A percentile compares a stretch with the other conserved stretches of the same genome.
These are phyloP conservation scores for Daphne laureola DNA, from an alignment of 441 rosid genomes.

Conservation along the genomic window DNA sequence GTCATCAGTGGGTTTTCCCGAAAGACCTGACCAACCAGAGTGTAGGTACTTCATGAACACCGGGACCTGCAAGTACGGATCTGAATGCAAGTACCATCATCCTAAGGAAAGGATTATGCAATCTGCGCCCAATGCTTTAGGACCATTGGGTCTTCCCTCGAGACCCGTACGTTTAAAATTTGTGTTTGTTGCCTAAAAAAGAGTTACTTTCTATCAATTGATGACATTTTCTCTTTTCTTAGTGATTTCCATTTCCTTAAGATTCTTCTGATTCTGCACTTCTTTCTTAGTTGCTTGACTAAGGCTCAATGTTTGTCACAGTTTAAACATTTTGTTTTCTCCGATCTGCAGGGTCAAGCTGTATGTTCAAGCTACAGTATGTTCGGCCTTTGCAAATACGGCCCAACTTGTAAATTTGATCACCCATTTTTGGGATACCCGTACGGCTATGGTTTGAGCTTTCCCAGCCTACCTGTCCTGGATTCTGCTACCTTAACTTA, in stretches of 20 bases:
- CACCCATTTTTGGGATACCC: slow-evolving; percentile 52
- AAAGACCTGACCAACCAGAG: slow-evolving; percentile 65
- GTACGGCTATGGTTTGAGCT: slow-evolving; percentile 27
- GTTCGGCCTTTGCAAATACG: slow-evolving; percentile 64
- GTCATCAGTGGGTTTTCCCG: slow-evolving; percentile 36
- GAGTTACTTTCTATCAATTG: background rate
- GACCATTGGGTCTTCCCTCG: slow-evolving; percentile 46
- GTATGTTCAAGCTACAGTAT: slow-evolving; percentile 47
- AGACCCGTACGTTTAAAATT: slow-evolving; percentile 54
- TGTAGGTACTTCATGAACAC: slow-evolving; percentile 67
- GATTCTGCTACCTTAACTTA: slow-evolving; percentile 34
- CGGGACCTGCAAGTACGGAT: slow-evolving; percentile 73
- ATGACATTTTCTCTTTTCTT: background rate
- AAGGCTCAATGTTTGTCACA: background rate
- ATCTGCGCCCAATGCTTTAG: slow-evolving; percentile 25
- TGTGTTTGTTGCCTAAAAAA: slow-evolving; percentile 6
- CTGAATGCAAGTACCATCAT: slow-evolving; percentile 73
- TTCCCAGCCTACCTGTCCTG: slow-evolving; percentile 30
- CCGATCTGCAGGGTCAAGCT: slow-evolving; percentile 55
- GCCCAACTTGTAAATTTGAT: slow-evolving; percentile 64
- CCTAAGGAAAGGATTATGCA: slow-evolving; percentile 39
- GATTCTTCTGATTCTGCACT: background rate
- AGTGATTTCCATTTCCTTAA: background rate
- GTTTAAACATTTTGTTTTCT: slow-evolving; percentile 5
- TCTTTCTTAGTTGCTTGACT: slow-evolving; percentile 1